Percentiles rank a stretch among this genome's conserved stretches.
Evolutionary conservation across 1,139 yeast species (phyloP).

Genomic region (Kurtzmaniella natalensis): DNA sequence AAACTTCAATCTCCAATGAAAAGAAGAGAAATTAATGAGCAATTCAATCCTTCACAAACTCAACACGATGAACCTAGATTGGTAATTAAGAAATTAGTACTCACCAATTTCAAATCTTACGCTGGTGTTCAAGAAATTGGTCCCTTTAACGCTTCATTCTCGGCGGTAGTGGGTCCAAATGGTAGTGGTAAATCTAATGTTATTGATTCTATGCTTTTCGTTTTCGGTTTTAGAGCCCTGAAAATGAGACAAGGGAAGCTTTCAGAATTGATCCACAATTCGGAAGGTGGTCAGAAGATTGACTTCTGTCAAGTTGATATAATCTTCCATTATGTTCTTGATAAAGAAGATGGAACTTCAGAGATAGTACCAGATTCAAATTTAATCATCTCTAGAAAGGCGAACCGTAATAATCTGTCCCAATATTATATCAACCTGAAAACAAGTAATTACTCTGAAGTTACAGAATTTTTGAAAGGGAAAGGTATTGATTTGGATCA

Average conservation of each 20-base stretch:
- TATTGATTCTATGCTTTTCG: constrained; percentile 91
- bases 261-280: constrained; percentile 86
- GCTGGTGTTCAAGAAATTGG: constrained; percentile 95
- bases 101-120: constrained; percentile 89
- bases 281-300: constrained; percentile 58
- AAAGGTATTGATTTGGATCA: constrained; percentile 94
- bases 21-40: constrained; percentile 15
- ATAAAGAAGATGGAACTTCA: constrained; percentile 39
- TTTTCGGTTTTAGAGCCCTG: constrained; percentile 93
- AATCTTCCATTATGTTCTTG: constrained; percentile 78
- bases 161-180: constrained; percentile 99
- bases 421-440: constrained; percentile 71
- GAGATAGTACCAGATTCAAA: constrained; percentile 50
- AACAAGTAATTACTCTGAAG: constrained; percentile 73
- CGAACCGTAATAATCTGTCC: constrained; percentile 71
- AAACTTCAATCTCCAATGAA: constrained; percentile 27
- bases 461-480: constrained; percentile 67
- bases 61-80: constrained; percentile 47
- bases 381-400: constrained; percentile 74
- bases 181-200: constrained; percentile 98
- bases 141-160: constrained; percentile 88
- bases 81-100: constrained; percentile 67
- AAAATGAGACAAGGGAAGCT: constrained; percentile 96
- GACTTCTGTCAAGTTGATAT: constrained; percentile 87
- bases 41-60: constrained; percentile 9